Percentiles rank a stretch among this genome's conserved stretches.
Evolutionary conservation across 768 basidiomycete genomes (phyloP).

Genomic region (Paxillus involutus): DNA sequence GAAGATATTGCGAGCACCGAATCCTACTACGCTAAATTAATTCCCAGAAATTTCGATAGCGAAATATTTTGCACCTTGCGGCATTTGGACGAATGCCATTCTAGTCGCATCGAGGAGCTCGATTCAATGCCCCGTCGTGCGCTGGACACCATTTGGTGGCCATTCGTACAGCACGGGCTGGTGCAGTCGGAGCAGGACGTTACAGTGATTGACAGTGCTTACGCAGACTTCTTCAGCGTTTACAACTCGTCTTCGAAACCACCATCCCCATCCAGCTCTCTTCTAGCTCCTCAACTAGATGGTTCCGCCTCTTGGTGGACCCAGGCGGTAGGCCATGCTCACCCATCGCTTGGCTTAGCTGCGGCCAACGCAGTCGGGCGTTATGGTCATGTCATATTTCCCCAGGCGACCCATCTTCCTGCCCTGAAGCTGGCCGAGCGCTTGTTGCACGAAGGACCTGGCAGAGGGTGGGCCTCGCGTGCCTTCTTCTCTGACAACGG

Average conservation of each 20-base stretch:
- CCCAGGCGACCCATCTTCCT: slow-evolving; percentile 82
- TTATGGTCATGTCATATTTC: slow-evolving; percentile 98
- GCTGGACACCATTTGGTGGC: slow-evolving; percentile 89
- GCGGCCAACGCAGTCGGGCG: slow-evolving; percentile 89
- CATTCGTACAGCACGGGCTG: slow-evolving; percentile 89
- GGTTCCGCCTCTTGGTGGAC: slow-evolving; percentile 99
- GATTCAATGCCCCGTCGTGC: slow-evolving; percentile 78
- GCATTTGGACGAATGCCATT: slow-evolving; percentile 65
- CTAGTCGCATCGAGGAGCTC: slow-evolving; percentile 65
- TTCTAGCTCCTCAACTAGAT: slow-evolving; percentile 69
- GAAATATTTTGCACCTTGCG: slow-evolving; percentile 49
- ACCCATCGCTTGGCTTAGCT: slow-evolving; percentile 75
- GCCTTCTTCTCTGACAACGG: slow-evolving; percentile 96
- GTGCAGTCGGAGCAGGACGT: slow-evolving; percentile 70
- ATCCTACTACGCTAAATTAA: slow-evolving; percentile 66
- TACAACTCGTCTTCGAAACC: slow-evolving; percentile 39
- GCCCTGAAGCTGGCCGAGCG: slow-evolving; percentile 83
- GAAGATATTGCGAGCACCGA: slow-evolving; percentile 58
- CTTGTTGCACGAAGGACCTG: slow-evolving; percentile 73
- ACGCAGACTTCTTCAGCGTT: slow-evolving; percentile 82
- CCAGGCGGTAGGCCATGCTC: slow-evolving; percentile 83
- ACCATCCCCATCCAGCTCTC: slow-evolving; percentile 28
- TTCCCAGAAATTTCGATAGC: slow-evolving; percentile 32
- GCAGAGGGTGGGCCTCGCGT: slow-evolving; percentile 86
- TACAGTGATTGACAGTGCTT: slow-evolving; percentile 89